These are phyloP conservation scores for Sequoia sempervirens DNA, from an alignment of 75 land plant genomes.

Conservation along the genomic window DNA sequence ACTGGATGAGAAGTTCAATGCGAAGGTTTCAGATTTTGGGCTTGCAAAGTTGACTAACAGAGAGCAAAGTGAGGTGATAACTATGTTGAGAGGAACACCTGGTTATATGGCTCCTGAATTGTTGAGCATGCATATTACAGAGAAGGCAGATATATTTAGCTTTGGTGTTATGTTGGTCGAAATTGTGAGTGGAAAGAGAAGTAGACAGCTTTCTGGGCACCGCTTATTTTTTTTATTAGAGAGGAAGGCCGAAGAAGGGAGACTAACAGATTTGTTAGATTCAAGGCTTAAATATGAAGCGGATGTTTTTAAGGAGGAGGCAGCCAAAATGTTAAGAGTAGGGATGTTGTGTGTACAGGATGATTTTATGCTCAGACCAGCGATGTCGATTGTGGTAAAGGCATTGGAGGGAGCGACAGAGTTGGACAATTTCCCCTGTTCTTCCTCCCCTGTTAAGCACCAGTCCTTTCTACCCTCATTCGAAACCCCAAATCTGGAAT, in stretches of 20 bases:
- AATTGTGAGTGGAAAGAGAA: conserved; percentile 16
- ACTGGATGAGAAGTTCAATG: conserved; percentile 9
- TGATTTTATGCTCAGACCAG: conserved; percentile 11
- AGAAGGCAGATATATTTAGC: conserved; percentile 10
- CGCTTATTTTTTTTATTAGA: conserved; percentile 7
- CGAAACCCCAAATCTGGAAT: not conserved
- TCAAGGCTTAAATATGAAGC: not conserved
- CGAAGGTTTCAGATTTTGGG: conserved; percentile 29
- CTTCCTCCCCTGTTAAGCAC: not conserved
- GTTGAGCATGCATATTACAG: not conserved
- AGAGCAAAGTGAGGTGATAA: conserved; percentile 16
- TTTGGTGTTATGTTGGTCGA: conserved; percentile 11
- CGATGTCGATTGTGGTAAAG: conserved; percentile 16
- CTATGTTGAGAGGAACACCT: conserved; percentile 37
- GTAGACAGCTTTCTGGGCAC: conserved; percentile 5
- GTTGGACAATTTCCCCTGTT: not conserved
- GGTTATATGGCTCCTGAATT: conserved; percentile 24
- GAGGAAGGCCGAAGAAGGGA: conserved; percentile 8
- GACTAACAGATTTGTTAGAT: conserved; percentile 8
- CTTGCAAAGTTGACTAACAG: conserved; percentile 10
- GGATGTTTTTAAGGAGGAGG: not conserved
- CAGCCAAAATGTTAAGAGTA: conserved; percentile 1
- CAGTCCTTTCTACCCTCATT: not conserved
- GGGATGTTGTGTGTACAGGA: conserved; percentile 23
- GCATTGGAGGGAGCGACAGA: conserved; percentile 12